Base-by-base conservation (phyloP, 257 asterid species). In the Nicotiana obtusifolia region DNA sequence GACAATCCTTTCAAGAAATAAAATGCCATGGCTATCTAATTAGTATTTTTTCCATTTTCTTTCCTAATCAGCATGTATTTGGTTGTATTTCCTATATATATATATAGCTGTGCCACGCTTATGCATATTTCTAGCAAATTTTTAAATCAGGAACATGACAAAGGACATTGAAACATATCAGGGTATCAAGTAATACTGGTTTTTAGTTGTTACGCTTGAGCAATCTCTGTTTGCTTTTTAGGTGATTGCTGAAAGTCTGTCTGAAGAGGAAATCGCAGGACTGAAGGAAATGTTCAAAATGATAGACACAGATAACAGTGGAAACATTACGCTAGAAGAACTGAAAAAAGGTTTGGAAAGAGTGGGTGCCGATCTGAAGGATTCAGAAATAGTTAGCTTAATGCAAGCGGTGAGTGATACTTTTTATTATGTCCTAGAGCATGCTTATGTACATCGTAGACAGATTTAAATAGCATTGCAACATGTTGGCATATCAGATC, bases 241-340 rank as follows among this genome's bases (percentile, higher is more conserved):
- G 91, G 90, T 88, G 35, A 88, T 88, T 69, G 91, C 91, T 17
- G 91, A 88, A 62, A 80, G 49, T 33, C 84, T 88, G 49, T 88
- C 91, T 0, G 91, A 84, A 61, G 89, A 88, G 77, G 91, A 88
- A 82, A 88, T 88, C 77, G 90, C 89, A 41, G 90, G 90, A 37
- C 89, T 88, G 31, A 88, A 80, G 82, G 78, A 88, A 82, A 88
- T 88, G 90, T 88, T 88, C 82, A 84, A 84, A 84, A 88, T 83
- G 90, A 88, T 86, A 77, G 90, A 88, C 17, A 80, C 59, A 64
- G 90, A 88, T 80, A 88, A 88, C 64, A 88, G 90, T 64, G 90
- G 90, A 61, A 83, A 86, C 3, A 88, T 88, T 65, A 88, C 91
- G 26, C 53, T 86, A 24, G 89, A 88, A 80, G 91, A 88, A 82